These are phyloP conservation scores for Gliomastix tumulicola DNA, from an alignment of 2,329 filamentous ascomycete genomes.

Conservation along the genomic window DNA sequence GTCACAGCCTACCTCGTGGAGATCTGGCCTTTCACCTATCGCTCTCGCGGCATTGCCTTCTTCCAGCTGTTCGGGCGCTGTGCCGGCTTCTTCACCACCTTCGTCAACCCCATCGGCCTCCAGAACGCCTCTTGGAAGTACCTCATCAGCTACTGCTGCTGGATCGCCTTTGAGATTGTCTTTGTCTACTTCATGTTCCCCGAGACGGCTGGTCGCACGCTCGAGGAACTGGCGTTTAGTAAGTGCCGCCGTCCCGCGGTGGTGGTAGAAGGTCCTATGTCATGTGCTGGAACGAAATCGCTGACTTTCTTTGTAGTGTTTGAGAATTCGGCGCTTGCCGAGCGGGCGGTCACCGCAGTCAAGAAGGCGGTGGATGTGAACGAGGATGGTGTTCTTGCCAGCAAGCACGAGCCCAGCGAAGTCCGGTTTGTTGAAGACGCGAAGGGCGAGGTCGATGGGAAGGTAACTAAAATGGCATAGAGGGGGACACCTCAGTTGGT, in stretches of 20 bases:
- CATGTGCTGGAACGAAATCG: too few species aligned
- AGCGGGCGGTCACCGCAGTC: conserved; percentile 16
- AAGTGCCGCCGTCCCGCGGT: too few species aligned
- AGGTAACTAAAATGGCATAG: too few species aligned
- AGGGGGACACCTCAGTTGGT: too few species aligned
- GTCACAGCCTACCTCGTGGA: conserved; percentile 48
- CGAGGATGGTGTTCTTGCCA: too few species aligned
- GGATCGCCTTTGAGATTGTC: conserved; percentile 16
- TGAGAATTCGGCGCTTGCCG: conserved; percentile 19
- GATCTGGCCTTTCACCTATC: conserved; percentile 46
- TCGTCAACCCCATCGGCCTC: conserved; percentile 14
- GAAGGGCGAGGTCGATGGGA: too few species aligned
- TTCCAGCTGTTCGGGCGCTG: conserved; percentile 35
- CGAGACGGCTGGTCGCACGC: conserved; percentile 66
- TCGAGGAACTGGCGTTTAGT: conserved; percentile 50
- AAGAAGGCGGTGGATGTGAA: conserved; percentile 21
- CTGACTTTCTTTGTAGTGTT: too few species aligned
- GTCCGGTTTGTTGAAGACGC: too few species aligned
- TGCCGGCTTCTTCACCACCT: conserved; percentile 11
- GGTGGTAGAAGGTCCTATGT: too few species aligned
- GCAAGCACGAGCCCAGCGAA: too few species aligned
- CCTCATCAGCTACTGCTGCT: conserved; percentile 12
- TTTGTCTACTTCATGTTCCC: conserved; percentile 73
- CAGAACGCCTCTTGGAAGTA: conserved; percentile 10
- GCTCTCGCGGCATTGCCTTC: conserved; percentile 44